Percentiles rank a stretch among this genome's conserved stretches.
Evolutionary conservation across 768 basidiomycete genomes (phyloP).

Genomic region (Rhodocollybia butyracea): DNA sequence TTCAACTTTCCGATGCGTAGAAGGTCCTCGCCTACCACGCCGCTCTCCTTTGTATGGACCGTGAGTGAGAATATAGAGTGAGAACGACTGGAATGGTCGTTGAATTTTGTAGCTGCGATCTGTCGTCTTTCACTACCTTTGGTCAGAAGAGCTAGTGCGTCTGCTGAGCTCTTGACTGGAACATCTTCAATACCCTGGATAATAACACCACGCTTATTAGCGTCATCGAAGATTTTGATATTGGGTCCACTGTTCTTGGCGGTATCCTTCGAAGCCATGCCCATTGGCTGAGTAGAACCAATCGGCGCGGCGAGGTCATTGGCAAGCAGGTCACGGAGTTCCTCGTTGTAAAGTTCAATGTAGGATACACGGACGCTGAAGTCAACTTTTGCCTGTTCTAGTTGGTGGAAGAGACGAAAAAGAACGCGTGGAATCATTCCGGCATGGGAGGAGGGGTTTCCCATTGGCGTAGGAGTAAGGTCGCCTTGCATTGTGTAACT

Average conservation of each 20-base stretch:
- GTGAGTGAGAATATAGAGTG: slow-evolving; percentile 98
- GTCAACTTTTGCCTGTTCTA: slow-evolving; percentile 74
- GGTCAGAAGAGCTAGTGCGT: slow-evolving; percentile 79
- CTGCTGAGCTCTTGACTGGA: slow-evolving; percentile 74
- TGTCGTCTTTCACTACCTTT: slow-evolving; percentile 91
- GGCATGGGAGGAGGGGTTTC: slow-evolving; percentile 83
- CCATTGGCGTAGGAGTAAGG: slow-evolving; percentile 74
- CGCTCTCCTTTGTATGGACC: slow-evolving; percentile 85
- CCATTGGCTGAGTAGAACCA: slow-evolving; percentile 76
- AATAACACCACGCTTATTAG: slow-evolving; percentile 81
- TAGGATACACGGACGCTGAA: slow-evolving; percentile 93
- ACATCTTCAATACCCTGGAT: slow-evolving; percentile 96
- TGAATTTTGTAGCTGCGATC: slow-evolving; percentile 95
- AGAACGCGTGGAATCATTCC: slow-evolving; percentile 96
- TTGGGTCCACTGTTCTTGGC: slow-evolving; percentile 40
- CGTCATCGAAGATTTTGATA: slow-evolving; percentile 93
- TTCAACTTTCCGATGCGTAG: slow-evolving; percentile 94
- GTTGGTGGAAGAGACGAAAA: slow-evolving; percentile 85
- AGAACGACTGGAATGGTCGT: slow-evolving; percentile 95
- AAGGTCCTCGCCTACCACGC: slow-evolving; percentile 77
- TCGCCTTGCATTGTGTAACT: slow-evolving; percentile 99
- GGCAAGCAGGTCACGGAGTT: slow-evolving; percentile 89
- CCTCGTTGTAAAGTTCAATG: slow-evolving; percentile 97
- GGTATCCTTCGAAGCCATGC: slow-evolving; percentile 49
- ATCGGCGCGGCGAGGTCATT: slow-evolving; percentile 69